phyloP scores from a whole-genome alignment of 805 yeast species.

The Metschnikowia kunwiensis region DNA sequence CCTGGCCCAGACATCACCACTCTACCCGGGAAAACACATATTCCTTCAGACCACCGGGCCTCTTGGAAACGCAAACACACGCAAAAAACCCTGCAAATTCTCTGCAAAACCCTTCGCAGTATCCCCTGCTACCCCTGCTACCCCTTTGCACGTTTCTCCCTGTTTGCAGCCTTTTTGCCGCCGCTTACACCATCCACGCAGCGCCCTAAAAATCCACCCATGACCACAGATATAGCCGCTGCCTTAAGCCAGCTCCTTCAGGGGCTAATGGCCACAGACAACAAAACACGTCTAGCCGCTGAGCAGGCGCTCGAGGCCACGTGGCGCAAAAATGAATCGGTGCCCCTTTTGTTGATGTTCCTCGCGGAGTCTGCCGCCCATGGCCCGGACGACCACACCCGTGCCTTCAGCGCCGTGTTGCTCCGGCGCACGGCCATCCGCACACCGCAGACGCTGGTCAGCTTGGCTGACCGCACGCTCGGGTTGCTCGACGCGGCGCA shows the following conservation, averaged over 20 bases:
- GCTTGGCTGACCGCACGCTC: slow-evolving; percentile 72
- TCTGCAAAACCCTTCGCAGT: no score
- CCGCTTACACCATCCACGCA: no score
- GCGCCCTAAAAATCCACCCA: no score
- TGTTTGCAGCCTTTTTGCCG: background rate
- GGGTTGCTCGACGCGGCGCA: slow-evolving; percentile 64
- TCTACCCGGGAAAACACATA: no score
- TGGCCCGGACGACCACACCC: slow-evolving; percentile 57
- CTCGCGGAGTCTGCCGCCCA: slow-evolving; percentile 74
- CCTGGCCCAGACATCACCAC: no score
- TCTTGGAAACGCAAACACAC: no score
- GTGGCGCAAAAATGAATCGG: slow-evolving; percentile 69
- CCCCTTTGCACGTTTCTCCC: no score
- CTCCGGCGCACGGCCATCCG: slow-evolving; percentile 83
- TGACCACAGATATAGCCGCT: slow-evolving; percentile 8
- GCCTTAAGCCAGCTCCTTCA: slow-evolving; percentile 16
- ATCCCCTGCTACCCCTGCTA: no score
- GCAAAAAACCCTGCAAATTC: no score
- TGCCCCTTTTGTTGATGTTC: slow-evolving; percentile 69
- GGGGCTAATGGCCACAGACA: slow-evolving; percentile 78
- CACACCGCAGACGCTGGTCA: slow-evolving; percentile 64
- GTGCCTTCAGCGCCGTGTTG: slow-evolving; percentile 71
- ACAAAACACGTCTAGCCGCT: slow-evolving; percentile 69
- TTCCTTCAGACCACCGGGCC: no score
- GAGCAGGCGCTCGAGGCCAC: slow-evolving; percentile 68